Evolutionary conservation across 768 basidiomycete species (phyloP), one percentile per base, ranked within the genome.

Genomic region (Naganishia antarctica): DNA sequence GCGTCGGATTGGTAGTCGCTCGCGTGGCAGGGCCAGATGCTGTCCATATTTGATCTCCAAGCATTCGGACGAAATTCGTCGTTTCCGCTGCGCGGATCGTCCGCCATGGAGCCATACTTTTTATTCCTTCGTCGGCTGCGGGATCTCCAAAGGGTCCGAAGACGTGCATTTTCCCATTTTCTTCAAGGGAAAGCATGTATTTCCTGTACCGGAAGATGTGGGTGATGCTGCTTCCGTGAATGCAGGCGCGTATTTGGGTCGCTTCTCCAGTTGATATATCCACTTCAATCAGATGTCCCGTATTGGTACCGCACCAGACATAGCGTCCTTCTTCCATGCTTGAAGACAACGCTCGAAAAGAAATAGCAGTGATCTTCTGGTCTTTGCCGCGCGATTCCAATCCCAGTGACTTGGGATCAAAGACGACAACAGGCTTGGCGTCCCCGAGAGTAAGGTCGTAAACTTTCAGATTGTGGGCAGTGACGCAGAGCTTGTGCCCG

Each of bases 241-340:
- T 84, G 13, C 81, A 80, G 37, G 81, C 80, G 66, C 86, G 88
- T 32, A 81, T 79, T 15, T 83, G 84, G 1, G 81, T 80, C 21
- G 91, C 76, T 4, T 70, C 68, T 0, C 86, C 87, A 2, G 81
- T 84, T 60, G 82, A 77, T 41, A 88, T 80, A 71, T 97, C 90
- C 61, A 94, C 68, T 80, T 96, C 92, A 68, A 87, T 81, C 26
- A 99, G 65, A 74, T 88, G 85, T 0, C 94, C 94, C 26, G 94
- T 91, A 78, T 89, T 91, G 29, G 90, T 90, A 4, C 93, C 94
- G 12, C 87, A 78, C 93, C 93, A 97, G 1, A 91, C 70, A 61
- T 84, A 81, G 31, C 80, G 80, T 2, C 88, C 89, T 18, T 82
- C 80, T 59, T 77, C 76, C 0, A 68, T 77, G n/a, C 77, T 69